Conservation (phyloP, 78 protist species). For the Dictyostelium firmibasis region DNA sequence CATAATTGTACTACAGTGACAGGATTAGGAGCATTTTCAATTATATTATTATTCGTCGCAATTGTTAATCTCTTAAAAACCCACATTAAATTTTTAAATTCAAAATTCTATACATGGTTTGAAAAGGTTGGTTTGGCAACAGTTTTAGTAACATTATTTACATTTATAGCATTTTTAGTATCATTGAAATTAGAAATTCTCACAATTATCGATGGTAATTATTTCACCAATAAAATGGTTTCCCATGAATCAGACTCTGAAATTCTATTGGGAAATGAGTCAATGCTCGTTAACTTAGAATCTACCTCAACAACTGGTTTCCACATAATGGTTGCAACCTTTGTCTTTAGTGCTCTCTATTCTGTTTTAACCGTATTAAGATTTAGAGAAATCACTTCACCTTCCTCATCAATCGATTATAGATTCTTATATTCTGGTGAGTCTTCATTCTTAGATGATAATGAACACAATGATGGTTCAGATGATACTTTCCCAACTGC, state of each 20-base stretch:
- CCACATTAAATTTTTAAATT: neutral
- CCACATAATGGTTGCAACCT: neutral
- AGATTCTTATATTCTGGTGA: conserved; percentile 17
- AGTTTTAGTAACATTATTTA: neutral
- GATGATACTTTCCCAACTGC: neutral
- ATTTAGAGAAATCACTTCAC: conserved; percentile 2
- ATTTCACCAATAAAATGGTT: neutral
- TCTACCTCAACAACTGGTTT: neutral
- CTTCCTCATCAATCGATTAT: conserved; percentile 1
- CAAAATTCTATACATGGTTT: neutral
- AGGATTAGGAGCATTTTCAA: neutral
- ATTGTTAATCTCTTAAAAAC: neutral
- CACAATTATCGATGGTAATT: neutral
- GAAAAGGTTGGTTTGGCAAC: neutral
- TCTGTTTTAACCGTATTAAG: neutral
- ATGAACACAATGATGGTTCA: neutral
- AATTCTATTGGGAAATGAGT: neutral
- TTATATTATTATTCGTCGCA: neutral
- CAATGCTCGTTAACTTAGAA: neutral
- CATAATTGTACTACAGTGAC: neutral
- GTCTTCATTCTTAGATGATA: conserved; percentile 4
- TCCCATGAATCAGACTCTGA: neutral
- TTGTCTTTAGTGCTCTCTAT: neutral
- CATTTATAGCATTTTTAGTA: neutral
- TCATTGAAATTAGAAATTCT: neutral